phyloP scores from a whole-genome alignment of 257 asterid genomes.

The Primulina huaijiensis region DNA sequence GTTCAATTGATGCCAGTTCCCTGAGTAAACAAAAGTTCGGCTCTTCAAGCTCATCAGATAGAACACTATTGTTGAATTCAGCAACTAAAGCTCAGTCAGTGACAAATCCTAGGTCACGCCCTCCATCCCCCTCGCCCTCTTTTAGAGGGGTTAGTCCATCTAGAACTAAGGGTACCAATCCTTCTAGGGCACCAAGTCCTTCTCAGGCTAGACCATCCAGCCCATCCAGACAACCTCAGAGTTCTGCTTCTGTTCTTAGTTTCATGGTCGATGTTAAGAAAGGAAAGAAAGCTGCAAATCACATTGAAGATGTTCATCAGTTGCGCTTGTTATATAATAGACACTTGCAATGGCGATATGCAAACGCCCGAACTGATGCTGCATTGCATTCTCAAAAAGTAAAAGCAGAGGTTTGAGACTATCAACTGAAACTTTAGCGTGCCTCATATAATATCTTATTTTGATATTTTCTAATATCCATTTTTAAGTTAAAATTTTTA shows the following conservation, averaged over 20 bases:
- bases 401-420: slow-evolving; percentile 66
- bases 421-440: slow-evolving; percentile 21
- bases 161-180: slow-evolving; percentile 43
- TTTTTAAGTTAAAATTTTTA: background rate
- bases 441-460: slow-evolving; percentile 8
- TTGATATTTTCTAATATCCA: slow-evolving; percentile 5
- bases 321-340: slow-evolving; percentile 76
- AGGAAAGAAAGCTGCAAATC: slow-evolving; percentile 65
- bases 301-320: slow-evolving; percentile 82
- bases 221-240: slow-evolving; percentile 67
- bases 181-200: slow-evolving; percentile 78
- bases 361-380: slow-evolving; percentile 62
- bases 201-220: slow-evolving; percentile 69
- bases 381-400: slow-evolving; percentile 53
- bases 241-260: slow-evolving; percentile 70
- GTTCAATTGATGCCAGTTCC: slow-evolving; percentile 52
- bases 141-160: slow-evolving; percentile 77
- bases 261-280: slow-evolving; percentile 73
- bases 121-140: slow-evolving; percentile 65
- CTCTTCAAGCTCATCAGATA: slow-evolving; percentile 50
- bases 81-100: slow-evolving; percentile 52
- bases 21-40: slow-evolving; percentile 34
- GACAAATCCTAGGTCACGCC: slow-evolving; percentile 44
- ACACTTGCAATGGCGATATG: slow-evolving; percentile 83
- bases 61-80: slow-evolving; percentile 37